A percentile compares a stretch with the other conserved stretches of the same genome.
Evolutionary conservation across 768 basidiomycete genomes (phyloP).

Genomic region (Xerocomellus chrysenteron): DNA sequence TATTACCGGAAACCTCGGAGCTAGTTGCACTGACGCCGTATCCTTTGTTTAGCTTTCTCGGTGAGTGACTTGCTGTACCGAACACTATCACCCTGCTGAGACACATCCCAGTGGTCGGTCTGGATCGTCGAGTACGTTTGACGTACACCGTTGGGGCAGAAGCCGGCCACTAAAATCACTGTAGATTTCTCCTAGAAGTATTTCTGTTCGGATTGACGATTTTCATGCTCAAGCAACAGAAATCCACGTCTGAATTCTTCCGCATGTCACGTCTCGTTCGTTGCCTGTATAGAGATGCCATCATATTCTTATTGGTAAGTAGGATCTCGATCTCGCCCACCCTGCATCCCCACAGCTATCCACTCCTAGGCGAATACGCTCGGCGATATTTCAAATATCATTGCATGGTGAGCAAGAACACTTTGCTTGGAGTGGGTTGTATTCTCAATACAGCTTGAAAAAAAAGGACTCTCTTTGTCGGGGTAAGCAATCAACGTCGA

Average conservation of each 20-base stretch:
- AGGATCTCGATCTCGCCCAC: neutral
- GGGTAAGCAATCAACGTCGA: neutral
- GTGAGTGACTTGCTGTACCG: neutral
- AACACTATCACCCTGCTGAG: neutral
- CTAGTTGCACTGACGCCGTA: neutral
- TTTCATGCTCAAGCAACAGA: neutral
- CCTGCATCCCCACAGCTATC: no score
- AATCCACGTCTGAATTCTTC: neutral
- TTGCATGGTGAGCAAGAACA: neutral
- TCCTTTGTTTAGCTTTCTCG: neutral
- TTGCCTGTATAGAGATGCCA: neutral
- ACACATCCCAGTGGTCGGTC: neutral
- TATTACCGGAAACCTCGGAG: neutral
- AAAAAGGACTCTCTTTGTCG: neutral
- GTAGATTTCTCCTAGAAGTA: neutral
- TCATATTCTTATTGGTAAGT: slow-evolving; percentile 1
- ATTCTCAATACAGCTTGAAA: neutral
- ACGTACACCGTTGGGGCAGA: no score
- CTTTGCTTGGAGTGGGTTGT: neutral
- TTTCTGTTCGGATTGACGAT: neutral
- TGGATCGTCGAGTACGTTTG: neutral
- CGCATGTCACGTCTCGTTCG: neutral
- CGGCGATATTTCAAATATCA: neutral
- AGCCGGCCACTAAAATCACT: neutral
- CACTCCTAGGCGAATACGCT: neutral